Percentiles rank a stretch among this genome's conserved stretches.
These are phyloP conservation scores for Penicillium psychrosexuale DNA, from an alignment of 2,329 filamentous ascomycete species.

Conservation along the genomic window DNA sequence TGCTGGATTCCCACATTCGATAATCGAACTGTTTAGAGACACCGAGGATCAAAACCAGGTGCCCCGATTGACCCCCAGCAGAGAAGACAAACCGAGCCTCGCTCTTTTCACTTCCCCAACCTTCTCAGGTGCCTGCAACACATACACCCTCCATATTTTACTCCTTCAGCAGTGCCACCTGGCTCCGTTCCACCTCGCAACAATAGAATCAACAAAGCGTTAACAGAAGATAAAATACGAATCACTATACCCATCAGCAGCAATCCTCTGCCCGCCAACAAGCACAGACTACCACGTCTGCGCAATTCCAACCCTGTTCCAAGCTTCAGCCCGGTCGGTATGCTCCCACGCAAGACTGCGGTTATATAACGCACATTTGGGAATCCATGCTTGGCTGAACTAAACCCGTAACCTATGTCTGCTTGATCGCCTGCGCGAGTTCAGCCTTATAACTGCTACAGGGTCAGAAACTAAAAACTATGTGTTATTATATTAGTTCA, in stretches of 20 bases:
- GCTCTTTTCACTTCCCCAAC: neutral
- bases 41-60: neutral
- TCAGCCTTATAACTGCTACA: neutral
- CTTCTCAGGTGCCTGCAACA: neutral
- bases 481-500: neutral
- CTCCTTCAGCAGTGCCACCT: too few relatives aligned
- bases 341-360: neutral
- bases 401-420: neutral
- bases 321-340: neutral
- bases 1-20: too few relatives aligned
- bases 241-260: neutral
- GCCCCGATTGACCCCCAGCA: neutral
- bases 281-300: neutral
- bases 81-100: neutral
- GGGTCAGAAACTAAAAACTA: neutral
- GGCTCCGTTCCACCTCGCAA: too few relatives aligned
- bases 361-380: neutral
- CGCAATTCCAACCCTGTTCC: neutral
- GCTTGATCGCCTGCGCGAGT: neutral
- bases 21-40: neutral
- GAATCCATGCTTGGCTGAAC: neutral
- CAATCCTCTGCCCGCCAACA: neutral
- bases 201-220: too few relatives aligned
- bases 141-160: too few relatives aligned
- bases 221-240: neutral